Evolutionary conservation across 1,284 basidiomycete genomes (phyloP), one percentile per base, ranked within the genome.

Genomic region (Nidula niveotomentosa): DNA sequence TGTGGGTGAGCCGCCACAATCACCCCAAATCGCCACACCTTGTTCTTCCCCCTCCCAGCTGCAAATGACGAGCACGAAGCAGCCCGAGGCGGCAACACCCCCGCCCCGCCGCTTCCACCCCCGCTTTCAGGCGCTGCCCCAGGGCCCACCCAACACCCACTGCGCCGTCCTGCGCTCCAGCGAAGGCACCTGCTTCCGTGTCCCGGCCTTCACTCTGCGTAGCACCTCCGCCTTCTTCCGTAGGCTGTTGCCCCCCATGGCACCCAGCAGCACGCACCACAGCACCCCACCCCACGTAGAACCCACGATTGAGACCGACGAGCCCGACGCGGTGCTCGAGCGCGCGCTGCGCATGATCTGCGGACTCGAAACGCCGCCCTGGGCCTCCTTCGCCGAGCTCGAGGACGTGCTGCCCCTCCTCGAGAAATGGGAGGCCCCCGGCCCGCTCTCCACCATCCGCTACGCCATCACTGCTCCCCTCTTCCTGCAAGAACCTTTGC

Each of bases 181-280:
- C 4, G 70, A 74, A 53, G 70, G 69, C n/a, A 74, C 70, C 0
- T 52, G 69, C 8, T 78, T 73, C 57, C 72, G 70, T 37, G 57
- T 77, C 47, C 72, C 71, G 48, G 66, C 71, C 13, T 69, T 69
- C 53, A 69, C 70, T 2, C 64, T 78, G 8, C 68, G 70, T 17
- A 72, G 65, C 49, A 74, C 76, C 10, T 75, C 70, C 34, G 69
- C 68, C 6, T 69, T 72, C 57, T 76, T 76, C 57, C 69, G 68
- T 48, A 59, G 55, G 49, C 56, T 65, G 54, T 48, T 68, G 60
- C 43, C 51, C 58, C 45, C 51, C 51, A 52, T 8, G 53, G 60
- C 53, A 46, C 55, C 55, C 5, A 49, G 44, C 46, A n/a, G 49
- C 13, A 45, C 39, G 15, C 53, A 64, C 15, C 53, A 56, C n/a